Evolutionary conservation across 2,329 filamentous ascomycete genomes (phyloP), one percentile per base, ranked within the genome.

Genomic region (Apiospora hydei): DNA sequence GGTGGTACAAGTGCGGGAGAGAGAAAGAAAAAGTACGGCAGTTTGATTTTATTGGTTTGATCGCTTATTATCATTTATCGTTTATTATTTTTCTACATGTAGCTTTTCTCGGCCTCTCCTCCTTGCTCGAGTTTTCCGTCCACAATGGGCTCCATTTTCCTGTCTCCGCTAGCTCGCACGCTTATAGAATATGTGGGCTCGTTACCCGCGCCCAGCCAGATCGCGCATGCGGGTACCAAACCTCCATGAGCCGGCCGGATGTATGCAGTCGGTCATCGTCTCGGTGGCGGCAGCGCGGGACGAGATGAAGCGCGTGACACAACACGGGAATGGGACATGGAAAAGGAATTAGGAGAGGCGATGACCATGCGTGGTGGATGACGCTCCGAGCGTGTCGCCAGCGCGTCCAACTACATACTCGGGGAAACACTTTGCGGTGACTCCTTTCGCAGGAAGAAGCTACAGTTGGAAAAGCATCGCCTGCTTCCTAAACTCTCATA

Each of bases 201-300:
- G 57, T 41, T 64, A 64, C 53, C 53, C 53, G 53, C 53, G 53
- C 53, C 53, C 46, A 46, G 16, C 44, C 13, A 61, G 53, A 61
- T 61, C 53, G 53, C 30, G 26, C 3, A 21, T 34, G 34, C 18
- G 30, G 30, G 53, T 61, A 21, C 30, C 38, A 21, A n/a, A 61
- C 18, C 53, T 34, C 16, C 30, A 21, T 4, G 7, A 26, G 8
- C 16, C 53, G 18, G 30, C 16, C 53, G 53, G 53, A 38, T 61
- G 53, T 34, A 61, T 61, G 16, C 53, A 34, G 34, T 34, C 53
- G 53, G 18, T 61, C 30, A 16, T 61, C 30, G 11, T 38, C 53
- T 38, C 24, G 47, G 13, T 21, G 51, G 21, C 24, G 53, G 30
- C 26, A 30, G 26, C 26, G 26, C 26, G 26, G 30, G 53, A 26